Percentiles rank a stretch among this genome's conserved stretches.
Evolutionary conservation across 1,139 yeast genomes (phyloP).

Genomic region (Kodamaea derodonti): DNA sequence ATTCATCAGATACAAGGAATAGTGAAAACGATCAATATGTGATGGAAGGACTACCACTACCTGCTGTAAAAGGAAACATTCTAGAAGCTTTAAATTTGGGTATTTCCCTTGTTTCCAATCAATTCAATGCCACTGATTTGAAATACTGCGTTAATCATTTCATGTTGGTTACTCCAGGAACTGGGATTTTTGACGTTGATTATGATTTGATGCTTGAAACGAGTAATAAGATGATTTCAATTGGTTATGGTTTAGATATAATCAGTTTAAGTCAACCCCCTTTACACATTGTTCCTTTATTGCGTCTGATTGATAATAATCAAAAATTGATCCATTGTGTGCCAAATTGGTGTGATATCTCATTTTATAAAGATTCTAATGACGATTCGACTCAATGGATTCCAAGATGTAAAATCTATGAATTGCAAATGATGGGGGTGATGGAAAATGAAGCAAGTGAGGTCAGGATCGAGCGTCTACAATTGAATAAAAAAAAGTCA

Average conservation of each 20-base stretch:
- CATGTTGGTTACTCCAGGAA: slow-evolving; percentile 83
- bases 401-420: slow-evolving; percentile 91
- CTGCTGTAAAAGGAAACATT: slow-evolving; percentile 85
- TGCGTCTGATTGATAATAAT: slow-evolving; percentile 52
- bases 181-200: slow-evolving; percentile 91
- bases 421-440: slow-evolving; percentile 96
- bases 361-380: slow-evolving; percentile 69
- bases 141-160: slow-evolving; percentile 86
- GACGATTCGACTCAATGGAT: slow-evolving; percentile 65
- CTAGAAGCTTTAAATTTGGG: slow-evolving; percentile 87
- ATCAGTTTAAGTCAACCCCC: slow-evolving; percentile 91
- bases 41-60: slow-evolving; percentile 58
- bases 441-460: slow-evolving; percentile 84
- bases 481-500: slow-evolving; percentile 23
- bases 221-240: slow-evolving; percentile 66
- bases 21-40: slow-evolving; percentile 34
- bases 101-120: slow-evolving; percentile 70
- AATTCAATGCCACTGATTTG: slow-evolving; percentile 80
- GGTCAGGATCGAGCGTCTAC: slow-evolving; percentile 56
- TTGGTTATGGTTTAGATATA: slow-evolving; percentile 85
- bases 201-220: slow-evolving; percentile 72
- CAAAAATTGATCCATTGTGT: slow-evolving; percentile 69
- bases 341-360: slow-evolving; percentile 93
- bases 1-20: too few species aligned
- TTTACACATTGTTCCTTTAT: slow-evolving; percentile 83